Evolutionary conservation across 495 filamentous ascomycete species (phyloP), one percentile per base, ranked within the genome.

Genomic region (Talaromyces nanjingensis): DNA sequence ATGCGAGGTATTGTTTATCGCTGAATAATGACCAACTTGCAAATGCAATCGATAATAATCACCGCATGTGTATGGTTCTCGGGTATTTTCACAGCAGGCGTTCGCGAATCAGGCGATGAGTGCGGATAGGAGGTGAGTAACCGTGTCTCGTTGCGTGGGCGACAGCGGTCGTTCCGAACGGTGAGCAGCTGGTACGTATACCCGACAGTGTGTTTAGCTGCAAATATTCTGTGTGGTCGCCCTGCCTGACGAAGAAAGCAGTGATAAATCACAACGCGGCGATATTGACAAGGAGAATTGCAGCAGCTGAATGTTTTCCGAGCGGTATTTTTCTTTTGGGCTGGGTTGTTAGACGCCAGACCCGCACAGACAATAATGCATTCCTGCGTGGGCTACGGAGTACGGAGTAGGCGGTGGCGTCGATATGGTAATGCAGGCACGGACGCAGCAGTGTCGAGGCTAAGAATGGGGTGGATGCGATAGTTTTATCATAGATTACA

Each of bases 361-460:
- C 47, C 27, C 60, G 60, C 60, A 62, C 60, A 33, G 47, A 62
- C 60, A 62, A 16, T 42, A 42, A 54, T 20, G 60, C 60, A 53
- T 62, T 62, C 60, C 60, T 62, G 14, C 2, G 57, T 59, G 14
- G n/a, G n/a, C 9, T 29, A 49, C 42, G 37, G 24, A 29, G 29
- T 14, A 56, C 53, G 53, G 56, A 59, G 31, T 37, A 59, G 31
- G 59, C 59, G 34, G 60, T 62, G 60, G 42, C 60, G 60, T 29
- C 25, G 22, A 18, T 31, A 47, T 18, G 22, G 60, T 34, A 34
- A 49, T 62, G 60, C 60, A 62, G 60, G 60, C 60, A 62, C 60
- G 60, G 60, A 29, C 27, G 3, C 42, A n/a, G 24, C 6, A 37
- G 45, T 49, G 42, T 47, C 42, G 42, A 47, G 42, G n/a, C 42